phyloP scores from a whole-genome alignment of 257 asterid species.

The Cynanchum wilfordii region DNA sequence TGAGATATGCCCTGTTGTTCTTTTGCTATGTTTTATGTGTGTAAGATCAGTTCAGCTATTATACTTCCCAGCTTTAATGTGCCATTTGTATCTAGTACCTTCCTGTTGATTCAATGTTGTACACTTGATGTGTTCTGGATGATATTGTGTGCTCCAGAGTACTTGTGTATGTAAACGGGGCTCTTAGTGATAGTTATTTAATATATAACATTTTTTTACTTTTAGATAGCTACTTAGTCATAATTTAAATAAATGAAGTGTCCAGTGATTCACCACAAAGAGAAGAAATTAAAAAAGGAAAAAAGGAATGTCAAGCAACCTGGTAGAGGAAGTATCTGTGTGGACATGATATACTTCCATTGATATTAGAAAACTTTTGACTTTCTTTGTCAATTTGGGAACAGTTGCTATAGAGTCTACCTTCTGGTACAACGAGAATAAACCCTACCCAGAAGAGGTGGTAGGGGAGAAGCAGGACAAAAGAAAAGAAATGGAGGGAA shows the following conservation, averaged over 20 bases:
- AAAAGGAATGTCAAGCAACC: background rate
- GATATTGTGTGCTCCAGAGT: background rate
- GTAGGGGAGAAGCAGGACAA: background rate
- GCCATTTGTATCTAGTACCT: background rate
- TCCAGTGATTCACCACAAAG: background rate
- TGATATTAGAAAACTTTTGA: background rate
- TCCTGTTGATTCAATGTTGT: background rate
- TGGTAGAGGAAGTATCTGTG: background rate
- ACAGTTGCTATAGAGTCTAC: too few relatives aligned
- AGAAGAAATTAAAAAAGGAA: background rate
- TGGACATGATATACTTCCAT: background rate
- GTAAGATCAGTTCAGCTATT: background rate
- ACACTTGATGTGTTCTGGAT: background rate
- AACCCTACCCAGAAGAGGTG: background rate
- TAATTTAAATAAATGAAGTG: background rate
- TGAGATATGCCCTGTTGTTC: background rate
- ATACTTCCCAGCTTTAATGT: background rate
- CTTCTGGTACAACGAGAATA: background rate
- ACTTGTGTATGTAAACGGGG: background rate
- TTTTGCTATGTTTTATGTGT: background rate
- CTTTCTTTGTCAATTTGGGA: background rate
- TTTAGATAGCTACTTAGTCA: background rate
- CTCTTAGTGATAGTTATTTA: background rate
- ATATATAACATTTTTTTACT: background rate
- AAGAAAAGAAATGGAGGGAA: background rate